phyloP scores from a whole-genome alignment of 768 basidiomycete genomes.

The Kwoniella sp. region DNA sequence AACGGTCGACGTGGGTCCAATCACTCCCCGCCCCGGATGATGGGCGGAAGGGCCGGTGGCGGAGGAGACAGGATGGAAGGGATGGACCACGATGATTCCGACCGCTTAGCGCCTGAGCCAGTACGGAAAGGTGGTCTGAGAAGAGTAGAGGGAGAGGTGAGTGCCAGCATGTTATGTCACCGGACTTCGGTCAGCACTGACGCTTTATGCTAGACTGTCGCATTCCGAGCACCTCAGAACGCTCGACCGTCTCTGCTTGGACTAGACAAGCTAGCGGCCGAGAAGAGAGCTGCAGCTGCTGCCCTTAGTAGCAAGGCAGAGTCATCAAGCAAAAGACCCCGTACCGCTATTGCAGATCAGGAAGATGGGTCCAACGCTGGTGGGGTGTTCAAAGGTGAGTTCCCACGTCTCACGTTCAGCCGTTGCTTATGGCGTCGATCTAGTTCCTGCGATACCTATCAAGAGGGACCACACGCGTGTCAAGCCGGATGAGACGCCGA shows the following conservation, averaged over 20 bases:
- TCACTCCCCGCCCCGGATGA: slow-evolving; percentile 40
- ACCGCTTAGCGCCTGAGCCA: slow-evolving; percentile 77
- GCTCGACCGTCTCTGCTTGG: slow-evolving; percentile 75
- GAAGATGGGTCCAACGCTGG: slow-evolving; percentile 50
- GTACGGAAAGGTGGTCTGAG: slow-evolving; percentile 73
- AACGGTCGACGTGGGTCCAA: slow-evolving; percentile 29
- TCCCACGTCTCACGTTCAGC: background rate
- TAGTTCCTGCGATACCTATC: slow-evolving; percentile 75
- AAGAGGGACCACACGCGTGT: slow-evolving; percentile 62
- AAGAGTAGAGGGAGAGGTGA: slow-evolving; percentile 56
- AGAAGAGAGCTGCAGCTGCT: slow-evolving; percentile 66
- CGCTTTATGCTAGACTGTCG: slow-evolving; percentile 59
- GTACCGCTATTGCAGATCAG: slow-evolving; percentile 55
- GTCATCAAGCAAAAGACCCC: slow-evolving; percentile 59
- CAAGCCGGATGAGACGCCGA: slow-evolving; percentile 84
- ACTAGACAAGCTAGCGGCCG: slow-evolving; percentile 78
- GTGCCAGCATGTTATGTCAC: background rate
- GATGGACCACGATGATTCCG: slow-evolving; percentile 71
- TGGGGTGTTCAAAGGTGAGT: slow-evolving; percentile 79
- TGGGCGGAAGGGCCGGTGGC: slow-evolving; percentile 25
- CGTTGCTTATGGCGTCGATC: too few species aligned
- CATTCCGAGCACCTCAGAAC: slow-evolving; percentile 70
- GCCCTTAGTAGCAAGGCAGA: slow-evolving; percentile 52
- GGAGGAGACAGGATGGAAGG: slow-evolving; percentile 56
- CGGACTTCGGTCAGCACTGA: slow-evolving; percentile 7